phyloP scores from a whole-genome alignment of 768 basidiomycete species.

The Suillus fuscotomentosus region DNA sequence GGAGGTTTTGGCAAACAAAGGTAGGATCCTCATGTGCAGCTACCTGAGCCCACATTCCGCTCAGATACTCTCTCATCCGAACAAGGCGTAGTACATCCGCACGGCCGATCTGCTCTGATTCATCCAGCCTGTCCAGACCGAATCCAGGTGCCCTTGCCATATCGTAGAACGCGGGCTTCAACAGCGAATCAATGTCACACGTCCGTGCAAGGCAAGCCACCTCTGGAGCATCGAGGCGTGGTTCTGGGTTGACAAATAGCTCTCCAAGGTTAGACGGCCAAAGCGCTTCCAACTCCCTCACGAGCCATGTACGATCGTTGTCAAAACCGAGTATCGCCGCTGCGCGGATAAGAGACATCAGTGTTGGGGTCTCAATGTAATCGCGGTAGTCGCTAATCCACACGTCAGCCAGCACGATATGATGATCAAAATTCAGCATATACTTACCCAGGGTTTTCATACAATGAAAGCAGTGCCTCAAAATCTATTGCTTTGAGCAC shows the following conservation, averaged over 20 bases:
- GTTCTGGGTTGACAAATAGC: conserved; percentile 3
- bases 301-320: conserved; percentile 26
- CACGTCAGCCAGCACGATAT: background rate
- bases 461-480: background rate
- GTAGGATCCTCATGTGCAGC: conserved; percentile 3
- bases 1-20: background rate
- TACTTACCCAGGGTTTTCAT: conserved; percentile 6
- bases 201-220: conserved; percentile 31
- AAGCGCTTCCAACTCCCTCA: conserved; percentile 25
- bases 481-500: conserved; percentile 1
- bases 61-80: conserved; percentile 20
- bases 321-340: conserved; percentile 33
- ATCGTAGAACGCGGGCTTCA: conserved; percentile 40
- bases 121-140: conserved; percentile 10
- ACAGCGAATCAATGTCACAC: conserved; percentile 24
- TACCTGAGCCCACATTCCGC: conserved; percentile 16
- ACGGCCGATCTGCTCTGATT: background rate
- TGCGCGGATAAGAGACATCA: conserved; percentile 36
- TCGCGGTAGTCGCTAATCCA: conserved; percentile 22
- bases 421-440: background rate
- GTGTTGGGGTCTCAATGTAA: conserved; percentile 25
- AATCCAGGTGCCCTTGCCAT: conserved; percentile 24
- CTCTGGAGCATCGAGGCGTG: conserved; percentile 23
- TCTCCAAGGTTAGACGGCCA: conserved; percentile 26
- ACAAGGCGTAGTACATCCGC: conserved; percentile 10